Percentiles rank a stretch among this genome's conserved stretches.
phyloP scores from a whole-genome alignment of 1,284 basidiomycete species.

The Ganoderma meredithae region DNA sequence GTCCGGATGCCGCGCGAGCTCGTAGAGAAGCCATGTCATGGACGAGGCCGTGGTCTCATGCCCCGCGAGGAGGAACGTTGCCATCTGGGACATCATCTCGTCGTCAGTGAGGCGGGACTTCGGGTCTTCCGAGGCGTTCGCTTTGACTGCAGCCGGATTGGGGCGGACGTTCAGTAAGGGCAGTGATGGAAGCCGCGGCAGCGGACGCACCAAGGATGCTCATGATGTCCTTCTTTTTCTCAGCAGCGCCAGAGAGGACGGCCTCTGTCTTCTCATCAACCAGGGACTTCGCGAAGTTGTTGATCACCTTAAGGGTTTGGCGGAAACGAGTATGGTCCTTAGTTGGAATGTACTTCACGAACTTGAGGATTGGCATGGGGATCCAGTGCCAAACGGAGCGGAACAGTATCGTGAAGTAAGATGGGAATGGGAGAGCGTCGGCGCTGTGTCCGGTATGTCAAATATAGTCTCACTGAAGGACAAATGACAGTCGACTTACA shows the following conservation, averaged over 20 bases:
- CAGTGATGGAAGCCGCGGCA: not conserved
- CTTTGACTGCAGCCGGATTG: conserved; percentile 49
- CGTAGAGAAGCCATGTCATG: conserved; percentile 40
- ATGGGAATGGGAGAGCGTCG: conserved; percentile 35
- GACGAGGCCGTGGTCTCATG: conserved; percentile 37
- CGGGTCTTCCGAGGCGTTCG: conserved; percentile 55
- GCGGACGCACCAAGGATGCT: conserved; percentile 47
- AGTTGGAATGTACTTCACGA: conserved; percentile 45
- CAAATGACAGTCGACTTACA: conserved; percentile 34
- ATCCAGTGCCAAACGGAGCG: conserved; percentile 32
- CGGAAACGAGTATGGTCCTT: conserved; percentile 45
- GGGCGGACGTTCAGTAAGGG: not conserved
- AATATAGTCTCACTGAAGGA: not conserved
- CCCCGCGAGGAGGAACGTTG: conserved; percentile 43
- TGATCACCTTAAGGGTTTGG: conserved; percentile 39
- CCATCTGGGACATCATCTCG: conserved; percentile 59
- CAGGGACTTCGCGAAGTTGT: conserved; percentile 40
- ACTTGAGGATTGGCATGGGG: conserved; percentile 38
- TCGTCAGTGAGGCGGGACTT: conserved; percentile 53
- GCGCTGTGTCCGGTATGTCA: conserved; percentile 14
- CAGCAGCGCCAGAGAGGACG: conserved; percentile 27
- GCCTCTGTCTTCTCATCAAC: conserved; percentile 48
- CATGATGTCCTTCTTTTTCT: conserved; percentile 45
- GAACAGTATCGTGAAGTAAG: conserved; percentile 20
- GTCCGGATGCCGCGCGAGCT: conserved; percentile 40